A percentile compares a stretch with the other conserved stretches of the same genome.
Evolutionary conservation across 78 protist genomes (phyloP).

Genomic region (Dictyostelium discoideum): dicty_2.7 NC_007091.3:2676501-2677000

Average conservation of each 20-base stretch:
- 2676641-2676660: not conserved
- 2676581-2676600: not conserved
- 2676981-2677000: too few relatives aligned
- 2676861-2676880: not conserved
- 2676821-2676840: not conserved
- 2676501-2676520: constrained; percentile 10
- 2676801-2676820: not conserved
- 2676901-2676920: too few relatives aligned
- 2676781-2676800: not conserved
- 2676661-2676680: not conserved
- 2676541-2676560: constrained; percentile 6
- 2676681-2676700: not conserved
- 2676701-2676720: not conserved
- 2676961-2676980: not conserved
- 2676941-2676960: too few relatives aligned
- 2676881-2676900: too few relatives aligned
- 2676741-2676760: not conserved
- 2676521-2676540: not conserved
- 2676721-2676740: not conserved
- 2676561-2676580: not conserved
- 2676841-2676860: not conserved
- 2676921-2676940: too few relatives aligned
- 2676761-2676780: not conserved
- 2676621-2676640: not conserved
- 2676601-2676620: not conserved